Evolutionary conservation across 768 basidiomycete genomes (phyloP).

Genomic region (Lyophyllum semitale): DNA sequence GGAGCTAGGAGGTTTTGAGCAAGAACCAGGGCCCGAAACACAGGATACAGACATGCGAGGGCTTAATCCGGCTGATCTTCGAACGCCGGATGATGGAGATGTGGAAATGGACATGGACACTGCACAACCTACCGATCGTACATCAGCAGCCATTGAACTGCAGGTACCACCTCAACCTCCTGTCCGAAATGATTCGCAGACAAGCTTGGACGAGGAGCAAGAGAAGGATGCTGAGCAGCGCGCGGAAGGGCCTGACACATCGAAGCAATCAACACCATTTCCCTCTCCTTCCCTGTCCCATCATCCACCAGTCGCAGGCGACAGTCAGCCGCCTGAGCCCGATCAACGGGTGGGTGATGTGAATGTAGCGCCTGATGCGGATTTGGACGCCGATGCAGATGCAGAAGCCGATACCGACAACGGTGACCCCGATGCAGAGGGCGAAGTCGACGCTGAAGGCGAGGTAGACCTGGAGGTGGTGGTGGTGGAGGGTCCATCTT

Average conservation of each 20-base stretch:
- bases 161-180: too few relatives aligned
- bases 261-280: too few relatives aligned
- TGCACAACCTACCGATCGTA: neutral
- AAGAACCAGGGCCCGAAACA: neutral
- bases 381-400: constrained; percentile 8
- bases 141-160: too few relatives aligned
- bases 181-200: too few relatives aligned
- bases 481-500: neutral
- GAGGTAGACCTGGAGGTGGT: constrained; percentile 21
- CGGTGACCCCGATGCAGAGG: constrained; percentile 30
- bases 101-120: neutral
- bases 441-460: constrained; percentile 28
- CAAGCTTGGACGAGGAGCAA: neutral
- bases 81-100: neutral
- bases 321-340: neutral
- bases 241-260: neutral
- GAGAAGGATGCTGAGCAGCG: neutral
- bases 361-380: neutral
- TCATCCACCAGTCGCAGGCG: neutral
- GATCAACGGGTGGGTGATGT: neutral
- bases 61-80: neutral
- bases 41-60: neutral
- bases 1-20: neutral
- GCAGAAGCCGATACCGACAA: constrained; percentile 12
- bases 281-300: neutral